Evolutionary conservation across 306 rosid species (phyloP).

Genomic region (Inga leiocalycina): DNA sequence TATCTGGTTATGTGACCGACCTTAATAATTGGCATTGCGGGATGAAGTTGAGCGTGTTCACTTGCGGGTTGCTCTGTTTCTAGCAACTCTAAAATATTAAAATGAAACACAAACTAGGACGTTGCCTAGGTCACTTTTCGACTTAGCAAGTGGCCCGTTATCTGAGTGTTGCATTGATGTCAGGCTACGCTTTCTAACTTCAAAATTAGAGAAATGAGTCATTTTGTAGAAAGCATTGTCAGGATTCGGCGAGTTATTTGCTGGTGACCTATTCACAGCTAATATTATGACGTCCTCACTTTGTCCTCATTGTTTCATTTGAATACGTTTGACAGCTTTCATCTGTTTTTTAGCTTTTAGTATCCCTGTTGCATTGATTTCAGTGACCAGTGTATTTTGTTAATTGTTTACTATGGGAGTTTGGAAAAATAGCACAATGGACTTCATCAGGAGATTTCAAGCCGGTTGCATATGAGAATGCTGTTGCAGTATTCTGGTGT

Average conservation of each 20-base stretch:
- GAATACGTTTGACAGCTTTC: too few species aligned
- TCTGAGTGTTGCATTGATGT: too few species aligned
- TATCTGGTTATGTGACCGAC: neutral
- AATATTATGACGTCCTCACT: neutral
- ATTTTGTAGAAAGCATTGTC: neutral
- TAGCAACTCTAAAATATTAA: neutral
- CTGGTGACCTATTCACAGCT: too few species aligned
- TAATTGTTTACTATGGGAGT: too few species aligned
- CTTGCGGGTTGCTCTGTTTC: neutral
- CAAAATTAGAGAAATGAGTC: too few species aligned
- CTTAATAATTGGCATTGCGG: constrained; percentile 11
- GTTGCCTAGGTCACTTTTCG: neutral
- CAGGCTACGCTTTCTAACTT: too few species aligned
- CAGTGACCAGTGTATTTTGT: neutral
- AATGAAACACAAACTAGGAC: neutral
- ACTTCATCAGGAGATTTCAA: neutral
- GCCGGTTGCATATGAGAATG: neutral
- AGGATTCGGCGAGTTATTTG: neutral
- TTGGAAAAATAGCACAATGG: neutral
- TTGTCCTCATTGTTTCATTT: neutral
- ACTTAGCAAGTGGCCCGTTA: neutral
- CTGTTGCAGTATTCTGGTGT: neutral
- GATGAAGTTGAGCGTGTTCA: neutral
- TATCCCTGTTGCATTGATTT: neutral
- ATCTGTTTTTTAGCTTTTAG: neutral